These are phyloP conservation scores for Hirsutella rhossiliensis DNA, from an alignment of 2,329 filamentous ascomycete species.

Conservation along the genomic window DNA sequence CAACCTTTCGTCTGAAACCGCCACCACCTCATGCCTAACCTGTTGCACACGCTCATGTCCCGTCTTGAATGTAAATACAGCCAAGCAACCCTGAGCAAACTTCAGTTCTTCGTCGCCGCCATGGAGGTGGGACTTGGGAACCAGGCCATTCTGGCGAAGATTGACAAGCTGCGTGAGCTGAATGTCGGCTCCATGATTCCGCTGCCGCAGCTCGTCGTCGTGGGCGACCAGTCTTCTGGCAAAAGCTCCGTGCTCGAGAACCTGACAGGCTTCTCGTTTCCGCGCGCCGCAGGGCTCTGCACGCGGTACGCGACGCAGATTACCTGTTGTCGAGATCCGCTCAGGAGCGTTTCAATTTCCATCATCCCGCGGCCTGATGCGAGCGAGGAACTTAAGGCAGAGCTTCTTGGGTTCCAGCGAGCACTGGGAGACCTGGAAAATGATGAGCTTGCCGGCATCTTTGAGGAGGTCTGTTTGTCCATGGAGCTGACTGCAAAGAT, in stretches of 20 bases:
- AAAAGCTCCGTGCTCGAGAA: conserved; percentile 54
- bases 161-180: conserved; percentile 30
- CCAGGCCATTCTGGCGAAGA: conserved; percentile 17
- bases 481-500: background rate
- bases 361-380: conserved; percentile 19
- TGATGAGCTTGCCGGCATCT: conserved; percentile 21
- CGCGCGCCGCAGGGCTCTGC: conserved; percentile 45
- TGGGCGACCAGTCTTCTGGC: conserved; percentile 51
- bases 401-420: conserved; percentile 13
- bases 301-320: conserved; percentile 49
- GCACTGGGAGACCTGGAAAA: conserved; percentile 11
- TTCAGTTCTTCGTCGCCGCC: conserved; percentile 22
- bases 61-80: too few species aligned
- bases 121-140: conserved; percentile 6
- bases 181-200: conserved; percentile 23
- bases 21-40: too few species aligned
- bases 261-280: conserved; percentile 50
- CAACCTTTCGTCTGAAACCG: too few species aligned
- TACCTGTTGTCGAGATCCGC: conserved; percentile 13
- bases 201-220: conserved; percentile 46
- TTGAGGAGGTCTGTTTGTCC: conserved; percentile 21
- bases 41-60: too few species aligned
- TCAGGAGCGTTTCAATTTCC: conserved; percentile 24
- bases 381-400: conserved; percentile 2
- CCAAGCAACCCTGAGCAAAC: too few species aligned